Evolutionary conservation across 169 alveolate genomes (phyloP), one percentile per base, ranked within the genome.

Genomic region (Cryptosporidium viatorum): DNA sequence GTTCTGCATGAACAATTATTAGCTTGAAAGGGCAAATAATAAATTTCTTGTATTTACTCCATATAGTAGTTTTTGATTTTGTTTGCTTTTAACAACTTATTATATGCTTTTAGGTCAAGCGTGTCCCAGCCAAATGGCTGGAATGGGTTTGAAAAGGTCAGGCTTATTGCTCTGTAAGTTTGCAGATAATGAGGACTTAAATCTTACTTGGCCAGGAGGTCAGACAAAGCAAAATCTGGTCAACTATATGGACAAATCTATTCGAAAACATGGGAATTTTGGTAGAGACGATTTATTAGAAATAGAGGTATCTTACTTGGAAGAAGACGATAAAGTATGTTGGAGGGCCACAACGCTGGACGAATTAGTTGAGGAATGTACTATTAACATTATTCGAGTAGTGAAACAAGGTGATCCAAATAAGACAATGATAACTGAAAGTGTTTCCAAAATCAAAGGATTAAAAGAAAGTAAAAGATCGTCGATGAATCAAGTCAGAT

Each of bases 121-220:
- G 16, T n/a, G 29, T 2, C 35, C 67, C 37, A n/a, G 12, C 23
- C 31, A 55, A 26, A 7, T 21, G 35, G 5, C 67, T 23, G 67
- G 35, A n/a, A 65, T 65, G 71, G 14, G 50, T n/a, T 31, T 65
- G 50, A 16, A 70, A 16, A 23, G 67, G 21, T 39, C 89, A 23
- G 89, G 89, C 3, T 43, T 80, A 29, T 23, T 80, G 29, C 51
- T 80, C n/a, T 80, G 89, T 73, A 80, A 80, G 75, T 59, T 80
- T 43, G 14, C 29, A 6, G 67, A 65, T 0, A 9, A 37, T 9
- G 67, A 62, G 16, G 80, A 80, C 35, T 52, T 59, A 2, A 80
- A 65, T 10, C 35, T 80, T 12, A 80, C 89, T 59, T 80, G 89
- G 89, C 80, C 80, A 41, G 59, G 67, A 23, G 80, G 75, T 3